These are phyloP conservation scores for Phlebiopsis gigantea DNA, from an alignment of 768 basidiomycete species.

Conservation along the genomic window DNA sequence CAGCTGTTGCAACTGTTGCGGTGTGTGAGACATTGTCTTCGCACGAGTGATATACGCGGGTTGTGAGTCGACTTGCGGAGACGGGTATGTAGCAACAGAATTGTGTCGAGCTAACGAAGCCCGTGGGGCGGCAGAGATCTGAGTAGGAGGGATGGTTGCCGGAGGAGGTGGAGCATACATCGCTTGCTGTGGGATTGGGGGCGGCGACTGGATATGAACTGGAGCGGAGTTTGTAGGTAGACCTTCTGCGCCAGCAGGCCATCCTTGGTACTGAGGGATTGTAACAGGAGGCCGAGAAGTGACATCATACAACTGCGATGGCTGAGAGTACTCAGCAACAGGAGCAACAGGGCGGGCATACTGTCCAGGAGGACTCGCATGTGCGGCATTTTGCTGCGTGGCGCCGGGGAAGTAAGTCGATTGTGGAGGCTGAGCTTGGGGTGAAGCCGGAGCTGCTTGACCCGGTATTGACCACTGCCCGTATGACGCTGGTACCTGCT, in stretches of 20 bases:
- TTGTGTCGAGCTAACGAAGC: slow-evolving; percentile 19
- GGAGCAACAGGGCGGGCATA: slow-evolving; percentile 12
- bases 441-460: slow-evolving; percentile 9
- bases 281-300: slow-evolving; percentile 13
- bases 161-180: background rate
- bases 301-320: slow-evolving; percentile 16
- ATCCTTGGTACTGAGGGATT: slow-evolving; percentile 8
- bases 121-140: background rate
- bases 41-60: slow-evolving; percentile 20
- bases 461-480: slow-evolving; percentile 18
- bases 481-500: slow-evolving; percentile 13
- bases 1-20: slow-evolving; percentile 26
- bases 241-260: background rate
- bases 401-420: slow-evolving; percentile 15
- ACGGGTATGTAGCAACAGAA: slow-evolving; percentile 23
- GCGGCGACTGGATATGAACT: slow-evolving; percentile 3
- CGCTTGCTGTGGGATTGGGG: slow-evolving; percentile 13
- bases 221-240: background rate
- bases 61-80: slow-evolving; percentile 19
- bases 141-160: slow-evolving; percentile 8
- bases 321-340: slow-evolving; percentile 11
- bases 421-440: slow-evolving; percentile 12
- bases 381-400: slow-evolving; percentile 2
- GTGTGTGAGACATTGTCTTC: slow-evolving; percentile 25
- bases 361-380: background rate